phyloP scores from a whole-genome alignment of 2,329 filamentous ascomycete species.

The Sclerotinia trifoliorum region DNA sequence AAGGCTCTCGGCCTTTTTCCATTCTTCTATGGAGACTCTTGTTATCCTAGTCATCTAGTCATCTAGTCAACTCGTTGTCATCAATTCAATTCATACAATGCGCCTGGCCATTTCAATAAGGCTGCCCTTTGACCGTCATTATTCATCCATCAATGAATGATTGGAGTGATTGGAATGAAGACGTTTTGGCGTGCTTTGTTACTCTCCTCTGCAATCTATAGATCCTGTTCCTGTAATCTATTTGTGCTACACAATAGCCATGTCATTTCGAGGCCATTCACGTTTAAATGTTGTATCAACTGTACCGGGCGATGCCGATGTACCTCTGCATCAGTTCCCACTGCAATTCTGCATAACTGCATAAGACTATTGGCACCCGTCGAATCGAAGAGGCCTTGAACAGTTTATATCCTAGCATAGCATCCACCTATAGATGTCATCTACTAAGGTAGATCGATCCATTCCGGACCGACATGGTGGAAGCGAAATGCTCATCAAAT shows the following conservation, averaged over 20 bases:
- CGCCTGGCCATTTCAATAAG: background rate
- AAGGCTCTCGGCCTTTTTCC: background rate
- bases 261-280: background rate
- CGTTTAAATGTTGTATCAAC: background rate
- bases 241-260: background rate
- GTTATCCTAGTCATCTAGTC: background rate
- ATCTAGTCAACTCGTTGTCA: background rate
- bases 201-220: background rate
- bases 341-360: background rate
- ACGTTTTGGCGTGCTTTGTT: background rate
- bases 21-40: background rate
- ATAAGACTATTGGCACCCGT: background rate
- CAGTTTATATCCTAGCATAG: background rate
- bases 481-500: constrained; percentile 11
- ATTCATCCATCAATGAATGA: background rate
- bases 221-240: background rate
- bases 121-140: background rate
- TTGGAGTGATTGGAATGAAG: background rate
- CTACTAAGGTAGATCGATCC: background rate
- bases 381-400: background rate
- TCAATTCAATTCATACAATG: background rate
- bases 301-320: background rate
- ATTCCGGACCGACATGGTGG: constrained; percentile 11
- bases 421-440: background rate
- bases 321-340: background rate